phyloP scores from a whole-genome alignment of 75 land plant species.

The Selaginella tamariscina region DNA sequence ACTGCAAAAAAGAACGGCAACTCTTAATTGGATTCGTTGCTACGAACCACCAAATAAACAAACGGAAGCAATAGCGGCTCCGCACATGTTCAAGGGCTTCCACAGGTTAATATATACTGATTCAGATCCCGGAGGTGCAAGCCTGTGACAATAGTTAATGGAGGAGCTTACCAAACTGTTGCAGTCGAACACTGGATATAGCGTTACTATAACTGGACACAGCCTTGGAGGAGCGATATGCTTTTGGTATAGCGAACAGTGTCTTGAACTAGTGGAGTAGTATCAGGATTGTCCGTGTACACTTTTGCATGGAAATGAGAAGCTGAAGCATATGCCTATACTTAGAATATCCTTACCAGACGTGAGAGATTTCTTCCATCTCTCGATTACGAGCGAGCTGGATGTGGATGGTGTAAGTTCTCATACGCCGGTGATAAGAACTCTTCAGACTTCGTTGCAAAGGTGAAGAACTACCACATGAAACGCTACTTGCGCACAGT shows the following conservation, averaged over 20 bases:
- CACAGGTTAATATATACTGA: not conserved
- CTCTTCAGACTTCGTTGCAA: not conserved
- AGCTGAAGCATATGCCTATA: not conserved
- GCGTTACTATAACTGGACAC: slow-evolving; percentile 74
- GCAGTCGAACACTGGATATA: slow-evolving; percentile 6
- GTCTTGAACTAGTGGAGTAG: not conserved
- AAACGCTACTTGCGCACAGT: not conserved
- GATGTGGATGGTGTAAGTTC: not conserved
- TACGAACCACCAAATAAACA: not conserved
- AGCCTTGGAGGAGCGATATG: slow-evolving; percentile 46
- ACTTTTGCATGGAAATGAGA: not conserved
- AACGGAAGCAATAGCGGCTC: not conserved
- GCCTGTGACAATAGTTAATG: not conserved
- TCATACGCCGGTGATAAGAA: not conserved
- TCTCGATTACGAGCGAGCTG: not conserved
- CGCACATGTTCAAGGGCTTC: not conserved
- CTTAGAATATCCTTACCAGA: not conserved
- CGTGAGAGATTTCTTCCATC: not conserved
- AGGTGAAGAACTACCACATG: not conserved
- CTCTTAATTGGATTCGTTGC: not conserved
- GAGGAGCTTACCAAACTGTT: not conserved
- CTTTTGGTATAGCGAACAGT: not conserved
- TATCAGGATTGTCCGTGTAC: not conserved
- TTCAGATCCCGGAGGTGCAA: not conserved
- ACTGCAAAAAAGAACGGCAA: not conserved